phyloP scores from a whole-genome alignment of 164 flowering plant genomes.

The Cinnamomum micranthum region DNA sequence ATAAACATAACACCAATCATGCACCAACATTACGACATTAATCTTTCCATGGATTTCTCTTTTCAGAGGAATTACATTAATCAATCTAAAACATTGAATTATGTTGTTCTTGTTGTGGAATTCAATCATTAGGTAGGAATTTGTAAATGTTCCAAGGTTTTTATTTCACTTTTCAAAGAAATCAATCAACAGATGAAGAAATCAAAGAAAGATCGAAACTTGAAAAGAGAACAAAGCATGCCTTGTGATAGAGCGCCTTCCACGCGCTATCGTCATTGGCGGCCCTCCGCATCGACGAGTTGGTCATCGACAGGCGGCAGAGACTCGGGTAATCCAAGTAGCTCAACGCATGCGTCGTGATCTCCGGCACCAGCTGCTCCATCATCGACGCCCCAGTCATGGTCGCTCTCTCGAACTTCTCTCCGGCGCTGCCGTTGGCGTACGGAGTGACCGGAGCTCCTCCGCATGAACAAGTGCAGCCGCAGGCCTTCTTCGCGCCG shows the following conservation, averaged over 20 bases:
- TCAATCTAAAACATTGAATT: too few relatives aligned
- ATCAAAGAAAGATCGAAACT: neutral
- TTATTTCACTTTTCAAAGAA: too few relatives aligned
- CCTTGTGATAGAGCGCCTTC: slow-evolving; percentile 97
- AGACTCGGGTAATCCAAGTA: slow-evolving; percentile 95
- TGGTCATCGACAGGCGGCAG: slow-evolving; percentile 94
- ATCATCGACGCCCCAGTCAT: slow-evolving; percentile 66
- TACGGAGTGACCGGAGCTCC: slow-evolving; percentile 8
- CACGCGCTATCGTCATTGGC: slow-evolving; percentile 98
- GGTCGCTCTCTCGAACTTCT: slow-evolving; percentile 14
- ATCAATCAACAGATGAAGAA: neutral
- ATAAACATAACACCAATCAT: too few relatives aligned
- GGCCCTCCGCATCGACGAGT: slow-evolving; percentile 86
- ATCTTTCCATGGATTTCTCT: too few relatives aligned
- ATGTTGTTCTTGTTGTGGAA: too few relatives aligned
- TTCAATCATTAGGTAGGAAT: too few relatives aligned
- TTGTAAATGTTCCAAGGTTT: too few relatives aligned
- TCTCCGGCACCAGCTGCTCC: slow-evolving; percentile 98
- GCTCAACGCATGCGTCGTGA: slow-evolving; percentile 89
- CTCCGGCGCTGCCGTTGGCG: slow-evolving; percentile 31
- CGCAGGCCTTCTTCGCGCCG: slow-evolving; percentile 14
- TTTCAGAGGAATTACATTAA: too few relatives aligned
- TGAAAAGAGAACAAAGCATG: neutral
- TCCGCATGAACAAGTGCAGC: slow-evolving; percentile 30
- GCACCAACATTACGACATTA: too few relatives aligned